Evolutionary conservation across 345 rosid species (phyloP), one percentile per base, ranked within the genome.

Genomic region (Nasturtium officinale): DNA sequence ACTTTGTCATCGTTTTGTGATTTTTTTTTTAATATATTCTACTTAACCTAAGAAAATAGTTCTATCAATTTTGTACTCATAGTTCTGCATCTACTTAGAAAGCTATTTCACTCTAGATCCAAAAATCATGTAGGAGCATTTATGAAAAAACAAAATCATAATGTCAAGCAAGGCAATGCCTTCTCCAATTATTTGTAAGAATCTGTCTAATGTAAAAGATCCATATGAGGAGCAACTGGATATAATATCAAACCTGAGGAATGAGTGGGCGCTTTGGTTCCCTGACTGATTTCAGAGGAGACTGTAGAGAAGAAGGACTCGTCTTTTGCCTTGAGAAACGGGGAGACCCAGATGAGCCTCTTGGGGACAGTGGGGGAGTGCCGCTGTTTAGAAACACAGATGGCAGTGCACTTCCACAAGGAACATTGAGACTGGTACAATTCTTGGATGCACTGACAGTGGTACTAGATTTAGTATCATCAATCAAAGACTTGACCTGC

Each of bases 361-460:
- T 84, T 12, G 98, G 98, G 55, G 98, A 89, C 73, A 93, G 87
- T 50, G 98, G 98, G 67, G 98, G 98, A 42, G 96, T 82, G 48
- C 83, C 90, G 40, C 90, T 91, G 45, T 83, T 79, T 40, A 93
- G 85, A 84, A 92, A 90, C 83, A 85, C 85, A 74, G 96, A 92
- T 26, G 98, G 91, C 72, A 77, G 56, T 4, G 76, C 80, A 76
- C 85, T 83, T 9, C 85, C 81, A 50, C 85, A 64, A 67, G 78
- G 67, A 57, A 77, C 51, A 84, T 78, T 81, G 61, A 79, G 66
- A 65, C 35, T 71, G 50, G 79, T 72, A 76, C 84, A 78, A 66
- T 79, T 84, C 52, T 79, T 86, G 52, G 81, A 77, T 56, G 58
- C 83, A 77, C 78, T 87, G 51, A 87, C 62, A 35, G 87, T 68